A percentile compares a stretch with the other conserved stretches of the same genome.
Evolutionary conservation across 2,329 filamentous ascomycete genomes (phyloP).

Genomic region (Dothistroma septosporum): DNA sequence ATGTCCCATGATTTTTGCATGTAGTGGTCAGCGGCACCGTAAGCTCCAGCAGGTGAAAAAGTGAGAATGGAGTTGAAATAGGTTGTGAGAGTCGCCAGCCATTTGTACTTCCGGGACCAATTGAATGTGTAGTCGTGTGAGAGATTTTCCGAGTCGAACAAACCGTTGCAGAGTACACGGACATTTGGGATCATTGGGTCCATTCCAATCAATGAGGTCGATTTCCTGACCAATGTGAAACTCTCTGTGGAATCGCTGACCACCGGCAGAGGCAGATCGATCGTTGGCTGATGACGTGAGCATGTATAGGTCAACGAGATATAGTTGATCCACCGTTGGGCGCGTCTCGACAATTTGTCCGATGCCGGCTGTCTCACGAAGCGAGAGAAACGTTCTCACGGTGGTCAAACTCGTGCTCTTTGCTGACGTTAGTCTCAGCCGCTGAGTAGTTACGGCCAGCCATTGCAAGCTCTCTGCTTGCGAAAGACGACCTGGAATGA

Average conservation of each 20-base stretch:
- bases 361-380: neutral
- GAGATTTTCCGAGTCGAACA: neutral
- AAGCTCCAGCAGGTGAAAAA: constrained; percentile 29
- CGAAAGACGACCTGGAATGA: too few species aligned
- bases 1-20: constrained; percentile 27
- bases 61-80: constrained; percentile 31
- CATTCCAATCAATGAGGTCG: constrained; percentile 20
- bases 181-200: constrained; percentile 21
- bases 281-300: neutral
- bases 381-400: neutral
- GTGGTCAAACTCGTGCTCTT: neutral
- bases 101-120: constrained; percentile 29
- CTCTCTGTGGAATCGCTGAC: neutral
- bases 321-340: neutral
- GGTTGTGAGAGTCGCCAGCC: constrained; percentile 30
- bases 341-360: neutral
- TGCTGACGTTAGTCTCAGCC: constrained; percentile 1
- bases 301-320: neutral
- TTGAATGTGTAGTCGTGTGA: constrained; percentile 20
- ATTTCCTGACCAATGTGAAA: neutral
- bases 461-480: neutral
- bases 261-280: neutral
- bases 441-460: constrained; percentile 2
- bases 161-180: neutral
- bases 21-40: constrained; percentile 24